These are phyloP conservation scores for Suillus brevipes DNA, from an alignment of 768 basidiomycete genomes.

Conservation along the genomic window DNA sequence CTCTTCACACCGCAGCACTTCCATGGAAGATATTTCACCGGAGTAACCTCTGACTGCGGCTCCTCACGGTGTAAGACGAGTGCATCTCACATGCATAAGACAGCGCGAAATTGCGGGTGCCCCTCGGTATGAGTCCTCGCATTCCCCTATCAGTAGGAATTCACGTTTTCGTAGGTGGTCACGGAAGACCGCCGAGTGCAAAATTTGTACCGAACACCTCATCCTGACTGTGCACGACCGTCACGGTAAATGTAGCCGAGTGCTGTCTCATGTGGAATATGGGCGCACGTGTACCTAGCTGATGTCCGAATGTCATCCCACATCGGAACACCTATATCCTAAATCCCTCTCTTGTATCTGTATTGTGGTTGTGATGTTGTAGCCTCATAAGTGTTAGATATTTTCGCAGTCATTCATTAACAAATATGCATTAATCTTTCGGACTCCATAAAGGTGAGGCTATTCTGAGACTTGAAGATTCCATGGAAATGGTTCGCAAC, in stretches of 20 bases:
- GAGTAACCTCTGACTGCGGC: conserved; percentile 32
- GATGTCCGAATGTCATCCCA: neutral
- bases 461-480: neutral
- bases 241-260: conserved; percentile 13
- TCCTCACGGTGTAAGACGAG: conserved; percentile 35
- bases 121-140: conserved; percentile 21
- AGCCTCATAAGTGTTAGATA: conserved; percentile 6
- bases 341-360: neutral
- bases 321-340: conserved; percentile 23
- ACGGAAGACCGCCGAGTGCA: conserved; percentile 39
- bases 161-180: conserved; percentile 24
- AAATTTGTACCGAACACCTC: conserved; percentile 35
- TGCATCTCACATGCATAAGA: conserved; percentile 35
- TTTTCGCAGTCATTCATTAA: conserved; percentile 1
- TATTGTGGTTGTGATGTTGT: neutral
- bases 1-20: conserved; percentile 32
- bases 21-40: conserved; percentile 39
- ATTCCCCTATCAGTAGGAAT: conserved; percentile 19
- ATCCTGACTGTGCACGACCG: conserved; percentile 34
- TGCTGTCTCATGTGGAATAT: conserved; percentile 7
- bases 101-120: conserved; percentile 36
- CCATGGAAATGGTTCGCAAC: neutral
- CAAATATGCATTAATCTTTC: conserved; percentile 1
- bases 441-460: neutral
- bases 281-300: conserved; percentile 1